Conservation (phyloP, 202 grass and related monocot species). For the Elaeis oleifera region DNA sequence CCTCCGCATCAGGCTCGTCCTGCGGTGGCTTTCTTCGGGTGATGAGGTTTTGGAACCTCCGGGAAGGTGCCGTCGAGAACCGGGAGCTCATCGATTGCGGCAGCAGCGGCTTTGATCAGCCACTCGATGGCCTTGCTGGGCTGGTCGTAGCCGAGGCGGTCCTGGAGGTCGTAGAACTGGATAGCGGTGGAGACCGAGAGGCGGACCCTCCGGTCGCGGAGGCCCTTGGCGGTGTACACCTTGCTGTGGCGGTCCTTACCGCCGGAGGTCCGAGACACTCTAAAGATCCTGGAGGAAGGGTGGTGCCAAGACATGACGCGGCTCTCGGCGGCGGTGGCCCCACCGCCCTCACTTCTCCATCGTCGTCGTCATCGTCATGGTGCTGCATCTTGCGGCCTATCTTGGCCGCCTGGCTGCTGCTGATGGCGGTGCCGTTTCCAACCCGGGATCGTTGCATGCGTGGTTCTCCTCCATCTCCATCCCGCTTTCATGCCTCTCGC, state of each 20-base stretch:
- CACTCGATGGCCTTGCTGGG: conserved; percentile 98
- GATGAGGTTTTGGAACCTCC: conserved; percentile 2
- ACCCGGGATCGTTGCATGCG: conserved; percentile 24
- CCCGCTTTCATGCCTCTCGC: conserved; percentile 17
- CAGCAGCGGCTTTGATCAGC: conserved; percentile 75
- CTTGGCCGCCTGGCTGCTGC: background rate
- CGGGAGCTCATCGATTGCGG: conserved; percentile 81
- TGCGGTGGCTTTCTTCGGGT: background rate
- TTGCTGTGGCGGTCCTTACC: conserved; percentile 98
- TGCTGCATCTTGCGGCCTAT: conserved; percentile 8
- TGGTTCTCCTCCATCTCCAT: conserved; percentile 32
- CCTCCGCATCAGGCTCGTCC: conserved; percentile 5
- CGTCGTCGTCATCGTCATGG: conserved; percentile 18
- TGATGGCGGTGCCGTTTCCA: conserved; percentile 12
- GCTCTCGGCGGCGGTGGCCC: background rate
- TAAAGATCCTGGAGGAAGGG: conserved; percentile 80
- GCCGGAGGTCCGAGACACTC: conserved; percentile 54
- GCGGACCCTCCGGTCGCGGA: conserved; percentile 88
- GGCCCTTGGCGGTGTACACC: conserved; percentile 97
- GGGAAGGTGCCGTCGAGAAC: conserved; percentile 33
- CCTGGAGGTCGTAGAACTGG: conserved; percentile 99
- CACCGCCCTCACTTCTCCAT: conserved; percentile 8
- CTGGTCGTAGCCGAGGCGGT: conserved; percentile 82
- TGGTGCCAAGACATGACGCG: conserved; percentile 13
- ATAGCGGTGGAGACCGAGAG: conserved; percentile 81